Base-by-base conservation (phyloP, 2,329 filamentous ascomycete genomes). In the Fusarium marasasianum region DNA sequence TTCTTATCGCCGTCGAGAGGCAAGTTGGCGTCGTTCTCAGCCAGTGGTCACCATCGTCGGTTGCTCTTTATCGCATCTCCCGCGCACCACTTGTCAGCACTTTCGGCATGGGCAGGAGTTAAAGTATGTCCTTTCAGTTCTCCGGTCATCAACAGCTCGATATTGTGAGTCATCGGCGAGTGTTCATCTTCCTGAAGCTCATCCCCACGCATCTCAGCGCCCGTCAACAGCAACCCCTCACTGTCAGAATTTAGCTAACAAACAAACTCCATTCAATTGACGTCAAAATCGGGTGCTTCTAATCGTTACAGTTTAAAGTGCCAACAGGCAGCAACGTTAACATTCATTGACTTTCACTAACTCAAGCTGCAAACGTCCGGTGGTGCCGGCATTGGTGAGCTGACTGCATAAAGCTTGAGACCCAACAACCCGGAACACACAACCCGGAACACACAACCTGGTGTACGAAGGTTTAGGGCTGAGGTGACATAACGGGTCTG, bases 391-490 rank as follows among this genome's bases (percentile, higher is more conserved):
- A 22, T 58, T 41, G 22, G 51, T 63, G 66, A 40, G 64, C 66
- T 69, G 65, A 69, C 64, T 47, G 64, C 64, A 69, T 69, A 4
- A 41, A 47, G 22, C 29, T 40, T 38, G n/a, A 47, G 22, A 33
- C 35, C 35, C 65, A 53, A 8, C n/a, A 54, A 12, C 38, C 35
- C 9, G 38, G 60, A 41, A 11, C 9, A 54, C 18, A 6, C 17
- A 12, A 41, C 9, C 40, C 9, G 38, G 60, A 41, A 11, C 9
- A 54, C 18, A 6, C 17, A 12, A 41, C 9, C 40, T 44, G 22
- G 10, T 38, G 5, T 17, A 29, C 13, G 15, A 47, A 45, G 12
- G 35, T 53, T 65, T 65, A 63, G 33, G 64, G 56, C 66, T 69
- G 48, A 47, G 13, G 11, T 41, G 20, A 35, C 40, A 15, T 8